Base-by-base conservation (phyloP, 352 stramenopile genomes). In the Phytopythium montanum region DNA sequence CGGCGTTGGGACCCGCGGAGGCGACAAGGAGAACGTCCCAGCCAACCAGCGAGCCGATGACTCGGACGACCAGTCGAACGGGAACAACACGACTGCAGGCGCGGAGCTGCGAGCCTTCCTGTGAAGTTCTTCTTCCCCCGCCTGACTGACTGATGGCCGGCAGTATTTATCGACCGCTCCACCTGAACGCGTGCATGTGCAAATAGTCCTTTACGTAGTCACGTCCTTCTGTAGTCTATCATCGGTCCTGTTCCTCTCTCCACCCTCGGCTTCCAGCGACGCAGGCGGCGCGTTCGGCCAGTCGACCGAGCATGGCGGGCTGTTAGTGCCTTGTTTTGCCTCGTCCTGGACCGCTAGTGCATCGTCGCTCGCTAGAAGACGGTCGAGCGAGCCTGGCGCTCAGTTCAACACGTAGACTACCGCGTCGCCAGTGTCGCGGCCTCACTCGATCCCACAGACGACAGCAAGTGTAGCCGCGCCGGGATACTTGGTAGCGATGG, bases 11-110 rank as follows among this genome's bases (percentile, higher is more conserved):
- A 33, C 21, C 5, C 33, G 60, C 18, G 46, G 54, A 28, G 67
- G 67, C 44, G 81, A 87, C 63, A 92, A 94, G 53, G 81, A 94
- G 67, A 94, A 92, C 56, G 59, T 82, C 14, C 73, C 64, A 29
- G 25, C 64, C 10, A 79, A 70, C 42, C 54, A 50, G 18, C 50
- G 25, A 28, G 28, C 48, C 23, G 9, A 28, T 0, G 44, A 33
- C 44, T 4, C 54, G 62, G 70, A 38, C 68, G 63, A 61, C 26
- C 53, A 68, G 28, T 59, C 61, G 39, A 73, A 68, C 28, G 56
- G 52, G 28, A 64, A 34, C 34, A 8, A 60, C 57, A 18, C 65
- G 68, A 36, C 63, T 26, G 9, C 64, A 68, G 61, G 59, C 48
- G 61, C 56, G 52, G 59, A 44, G 10, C 50, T 75, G 39, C 59